Conservation (phyloP, 2,329 filamentous ascomycete species). For the Aspergillus sp. region DNA sequence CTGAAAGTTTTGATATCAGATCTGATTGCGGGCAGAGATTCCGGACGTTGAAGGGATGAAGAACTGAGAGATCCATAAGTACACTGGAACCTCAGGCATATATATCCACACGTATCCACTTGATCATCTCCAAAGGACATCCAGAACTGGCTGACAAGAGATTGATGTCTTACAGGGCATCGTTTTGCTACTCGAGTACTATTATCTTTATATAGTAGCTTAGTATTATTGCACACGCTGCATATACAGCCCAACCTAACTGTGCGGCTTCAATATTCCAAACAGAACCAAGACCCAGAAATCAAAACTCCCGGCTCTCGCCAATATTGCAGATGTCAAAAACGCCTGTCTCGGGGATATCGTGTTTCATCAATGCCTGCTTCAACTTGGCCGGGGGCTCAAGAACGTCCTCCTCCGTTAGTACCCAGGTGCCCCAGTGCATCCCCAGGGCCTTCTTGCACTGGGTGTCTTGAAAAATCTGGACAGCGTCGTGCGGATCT, state of each 20-base stretch:
- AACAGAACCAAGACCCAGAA: not conserved
- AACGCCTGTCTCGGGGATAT: conserved; percentile 58
- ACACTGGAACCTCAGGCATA: too few relatives aligned
- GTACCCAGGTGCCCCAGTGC: conserved; percentile 83
- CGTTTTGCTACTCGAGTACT: too few relatives aligned
- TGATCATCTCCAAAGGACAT: too few relatives aligned
- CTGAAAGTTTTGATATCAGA: too few relatives aligned
- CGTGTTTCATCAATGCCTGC: conserved; percentile 59
- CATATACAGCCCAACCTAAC: not conserved
- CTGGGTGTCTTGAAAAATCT: conserved; percentile 76
- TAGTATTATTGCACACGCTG: too few relatives aligned
- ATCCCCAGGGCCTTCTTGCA: conserved; percentile 74
- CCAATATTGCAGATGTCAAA: conserved; percentile 82
- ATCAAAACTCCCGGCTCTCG: conserved; percentile 66
- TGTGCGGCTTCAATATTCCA: not conserved
- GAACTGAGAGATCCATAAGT: too few relatives aligned
- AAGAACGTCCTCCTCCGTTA: conserved; percentile 75
- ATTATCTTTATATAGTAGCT: too few relatives aligned
- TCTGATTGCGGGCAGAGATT: too few relatives aligned
- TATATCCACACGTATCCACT: too few relatives aligned
- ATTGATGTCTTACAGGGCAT: too few relatives aligned
- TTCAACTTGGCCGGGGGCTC: conserved; percentile 69
- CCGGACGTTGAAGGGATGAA: too few relatives aligned
- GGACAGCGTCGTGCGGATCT: conserved; percentile 76
- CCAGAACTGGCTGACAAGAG: too few relatives aligned